phyloP scores from a whole-genome alignment of 169 alveolate genomes.

The Plasmodium blacklocki region DNA sequence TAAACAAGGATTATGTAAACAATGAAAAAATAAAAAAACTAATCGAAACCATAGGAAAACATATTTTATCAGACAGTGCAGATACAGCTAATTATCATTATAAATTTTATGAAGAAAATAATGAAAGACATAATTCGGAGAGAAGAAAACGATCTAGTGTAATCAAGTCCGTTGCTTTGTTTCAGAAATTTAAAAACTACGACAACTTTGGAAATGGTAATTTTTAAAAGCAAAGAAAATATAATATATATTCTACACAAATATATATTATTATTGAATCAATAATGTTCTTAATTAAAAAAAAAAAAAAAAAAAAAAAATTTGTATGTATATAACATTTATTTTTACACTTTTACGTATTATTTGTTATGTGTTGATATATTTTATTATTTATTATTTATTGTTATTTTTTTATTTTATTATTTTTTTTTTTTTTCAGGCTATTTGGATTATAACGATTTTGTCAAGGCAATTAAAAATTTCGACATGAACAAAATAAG shows the following conservation, averaged over 20 bases:
- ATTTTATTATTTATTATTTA: no score
- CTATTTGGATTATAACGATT: conserved; percentile 86
- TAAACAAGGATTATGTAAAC: conserved; percentile 79
- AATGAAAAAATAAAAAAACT: conserved; percentile 88
- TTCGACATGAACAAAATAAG: conserved; percentile 86
- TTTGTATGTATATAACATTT: neutral
- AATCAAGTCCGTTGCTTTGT: conserved; percentile 89
- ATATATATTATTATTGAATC: neutral
- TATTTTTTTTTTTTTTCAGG: conserved; percentile 64
- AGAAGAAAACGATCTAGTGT: conserved; percentile 89
- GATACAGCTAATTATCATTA: conserved; percentile 89
- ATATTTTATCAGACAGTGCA: conserved; percentile 87
- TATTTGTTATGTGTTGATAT: neutral
- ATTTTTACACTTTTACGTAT: neutral
- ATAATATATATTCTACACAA: neutral
- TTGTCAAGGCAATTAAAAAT: conserved; percentile 85
- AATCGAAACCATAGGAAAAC: conserved; percentile 88
- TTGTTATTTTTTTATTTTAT: conserved; percentile 5
- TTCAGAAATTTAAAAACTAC: conserved; percentile 89
- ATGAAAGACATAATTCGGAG: conserved; percentile 18
- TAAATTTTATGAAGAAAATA: conserved; percentile 81
- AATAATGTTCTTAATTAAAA: neutral
- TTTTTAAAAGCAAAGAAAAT: neutral
- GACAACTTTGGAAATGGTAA: conserved; percentile 82
- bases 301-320: neutral